Conservation (phyloP, 306 rosid genomes). For the Vicia sativa region DNA sequence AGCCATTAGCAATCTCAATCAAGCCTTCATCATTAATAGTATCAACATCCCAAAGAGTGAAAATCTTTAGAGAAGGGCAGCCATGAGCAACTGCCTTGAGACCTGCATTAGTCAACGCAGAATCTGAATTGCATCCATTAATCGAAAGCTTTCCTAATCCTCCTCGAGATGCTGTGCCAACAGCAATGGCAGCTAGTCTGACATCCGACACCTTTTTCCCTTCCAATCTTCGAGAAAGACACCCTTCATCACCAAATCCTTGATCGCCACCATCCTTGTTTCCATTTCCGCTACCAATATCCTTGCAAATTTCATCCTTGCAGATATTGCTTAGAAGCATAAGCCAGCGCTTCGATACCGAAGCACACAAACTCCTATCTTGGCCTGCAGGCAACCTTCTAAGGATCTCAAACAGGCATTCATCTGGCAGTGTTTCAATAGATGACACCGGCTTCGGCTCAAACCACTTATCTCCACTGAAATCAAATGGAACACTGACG, state of each 20-base stretch:
- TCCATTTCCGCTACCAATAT: conserved; percentile 28
- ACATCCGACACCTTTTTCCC: conserved; percentile 88
- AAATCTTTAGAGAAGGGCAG: conserved; percentile 78
- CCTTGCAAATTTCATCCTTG: conserved; percentile 56
- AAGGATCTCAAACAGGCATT: conserved; percentile 91
- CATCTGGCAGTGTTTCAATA: conserved; percentile 82
- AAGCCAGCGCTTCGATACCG: conserved; percentile 95
- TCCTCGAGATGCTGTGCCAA: conserved; percentile 86
- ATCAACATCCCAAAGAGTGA: conserved; percentile 66
- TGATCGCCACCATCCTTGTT: conserved; percentile 47
- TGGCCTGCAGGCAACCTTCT: conserved; percentile 80
- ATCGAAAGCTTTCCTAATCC: conserved; percentile 87
- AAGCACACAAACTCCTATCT: conserved; percentile 74
- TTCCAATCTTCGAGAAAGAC: conserved; percentile 83
- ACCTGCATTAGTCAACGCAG: conserved; percentile 65
- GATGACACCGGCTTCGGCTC: conserved; percentile 65
- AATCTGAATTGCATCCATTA: conserved; percentile 56
- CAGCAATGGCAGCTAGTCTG: conserved; percentile 87
- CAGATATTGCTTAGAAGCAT: conserved; percentile 69
- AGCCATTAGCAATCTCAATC: conserved; percentile 71
- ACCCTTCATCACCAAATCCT: conserved; percentile 67
- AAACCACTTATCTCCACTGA: conserved; percentile 49
- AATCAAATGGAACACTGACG: conserved; percentile 54
- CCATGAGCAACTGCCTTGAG: conserved; percentile 77
- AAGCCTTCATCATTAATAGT: conserved; percentile 78